phyloP scores from a whole-genome alignment of 768 basidiomycete species.

The Dioszegia crocea region DNA sequence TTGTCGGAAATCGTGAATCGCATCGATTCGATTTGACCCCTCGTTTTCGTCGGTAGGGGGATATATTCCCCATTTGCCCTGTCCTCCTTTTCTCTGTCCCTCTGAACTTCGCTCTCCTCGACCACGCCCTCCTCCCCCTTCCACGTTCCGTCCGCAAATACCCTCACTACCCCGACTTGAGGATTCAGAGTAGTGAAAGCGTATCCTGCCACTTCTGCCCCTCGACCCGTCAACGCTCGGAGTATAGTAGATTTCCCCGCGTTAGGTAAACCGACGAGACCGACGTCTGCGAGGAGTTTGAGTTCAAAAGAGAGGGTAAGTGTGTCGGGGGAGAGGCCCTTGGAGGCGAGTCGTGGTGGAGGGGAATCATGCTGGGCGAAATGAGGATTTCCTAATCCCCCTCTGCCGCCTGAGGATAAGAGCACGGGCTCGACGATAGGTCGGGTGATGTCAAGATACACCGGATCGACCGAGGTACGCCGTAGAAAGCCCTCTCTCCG shows the following conservation, averaged over 20 bases:
- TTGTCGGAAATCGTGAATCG: constrained; percentile 97
- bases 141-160: constrained; percentile 69
- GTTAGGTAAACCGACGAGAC: constrained; percentile 92
- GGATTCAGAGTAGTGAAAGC: constrained; percentile 96
- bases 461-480: constrained; percentile 21
- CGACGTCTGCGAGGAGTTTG: constrained; percentile 90
- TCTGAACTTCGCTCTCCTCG: constrained; percentile 45
- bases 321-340: constrained; percentile 36
- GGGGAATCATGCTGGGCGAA: constrained; percentile 59
- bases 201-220: constrained; percentile 81
- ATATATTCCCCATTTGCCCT: constrained; percentile 27
- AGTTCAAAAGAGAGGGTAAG: constrained; percentile 83
- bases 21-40: constrained; percentile 57
- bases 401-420: constrained; percentile 69
- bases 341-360: constrained; percentile 72
- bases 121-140: constrained; percentile 26
- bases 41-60: constrained; percentile 2
- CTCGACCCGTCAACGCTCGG: constrained; percentile 78
- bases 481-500: constrained; percentile 27
- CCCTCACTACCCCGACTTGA: constrained; percentile 81
- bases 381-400: constrained; percentile 85
- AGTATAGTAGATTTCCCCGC: constrained; percentile 84
- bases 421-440: constrained; percentile 50
- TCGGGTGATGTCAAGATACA: constrained; percentile 32
- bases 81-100: constrained; percentile 14